Base-by-base conservation (phyloP, 306 rosid genomes). In the Cercis canadensis region DNA sequence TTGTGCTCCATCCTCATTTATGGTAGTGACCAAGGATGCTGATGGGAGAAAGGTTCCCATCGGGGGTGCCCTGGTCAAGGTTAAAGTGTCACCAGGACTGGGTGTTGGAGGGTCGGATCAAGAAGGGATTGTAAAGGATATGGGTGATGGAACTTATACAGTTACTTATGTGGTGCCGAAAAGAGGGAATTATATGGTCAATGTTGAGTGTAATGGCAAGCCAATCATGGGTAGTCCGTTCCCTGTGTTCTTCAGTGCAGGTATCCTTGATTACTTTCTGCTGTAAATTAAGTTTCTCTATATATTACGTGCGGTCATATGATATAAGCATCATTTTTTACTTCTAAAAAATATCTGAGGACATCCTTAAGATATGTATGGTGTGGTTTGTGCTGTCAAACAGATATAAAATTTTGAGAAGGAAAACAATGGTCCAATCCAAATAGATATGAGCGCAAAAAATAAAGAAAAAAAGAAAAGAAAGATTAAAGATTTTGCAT, bases 211-310 rank as follows among this genome's bases (percentile, higher is more conserved):
- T 54, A 95, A 86, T 78, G 97, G 96, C 72, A 95, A 78, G 73
- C 87, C 97, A 37, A 91, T 95, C 79, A 83, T 89, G 97, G 99
- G 99, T 47, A 95, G 97, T 57, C 97, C 97, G 0, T 95, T 95
- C 77, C 99, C 99, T 1, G 99, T 95, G 74, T 95, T 95, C 83
- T 95, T 95, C 77, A 95, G 97, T 89, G 92, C 94, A 89, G 99
- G 97, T 95, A 89, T 60, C 70, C 32, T 9, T 62, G 47, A 5
- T 65, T 46, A 16, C 54, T 53, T 52, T 63, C 6, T 52, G 15
- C 33, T 58, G 69, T 36, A 11, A 40, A 34, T 70, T 63, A 34
- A 13, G 29, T 57, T 53, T 65, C 12, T 49, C 21, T 29, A 13
- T 16, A 16, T 18, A 36, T 7, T 34, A 68, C 29, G 29, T 24